Conservation (phyloP, 2,329 filamentous ascomycete species). For the Sclerotinia spermophila region DNA sequence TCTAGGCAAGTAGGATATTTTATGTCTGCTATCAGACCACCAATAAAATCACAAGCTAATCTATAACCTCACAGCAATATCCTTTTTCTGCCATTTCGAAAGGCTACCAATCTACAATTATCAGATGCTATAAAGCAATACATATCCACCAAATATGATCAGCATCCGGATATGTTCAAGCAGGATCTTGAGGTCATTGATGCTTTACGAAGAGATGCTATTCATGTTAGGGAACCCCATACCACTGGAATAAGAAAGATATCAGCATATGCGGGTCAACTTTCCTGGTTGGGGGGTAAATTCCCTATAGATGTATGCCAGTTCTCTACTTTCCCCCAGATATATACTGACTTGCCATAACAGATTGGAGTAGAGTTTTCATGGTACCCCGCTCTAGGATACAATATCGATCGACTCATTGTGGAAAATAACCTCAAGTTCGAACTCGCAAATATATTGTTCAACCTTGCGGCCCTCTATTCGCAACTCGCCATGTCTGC, state of each 20-base stretch:
- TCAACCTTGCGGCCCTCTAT: constrained; percentile 90
- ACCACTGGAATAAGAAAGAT: constrained; percentile 81
- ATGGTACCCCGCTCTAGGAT: constrained; percentile 92
- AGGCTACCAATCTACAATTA: constrained; percentile 73
- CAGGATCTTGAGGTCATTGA: constrained; percentile 87
- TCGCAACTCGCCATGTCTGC: constrained; percentile 83
- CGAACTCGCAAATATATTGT: constrained; percentile 88
- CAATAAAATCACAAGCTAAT: neutral
- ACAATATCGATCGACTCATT: constrained; percentile 73
- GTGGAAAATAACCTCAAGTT: constrained; percentile 66
- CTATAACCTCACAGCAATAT: constrained; percentile 33
- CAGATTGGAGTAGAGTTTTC: constrained; percentile 92
- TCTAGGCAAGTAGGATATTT: constrained; percentile 12
- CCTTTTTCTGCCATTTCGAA: constrained; percentile 67
- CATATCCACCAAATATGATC: constrained; percentile 97
- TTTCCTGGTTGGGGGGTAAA: constrained; percentile 90
- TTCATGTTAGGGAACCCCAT: constrained; percentile 85
- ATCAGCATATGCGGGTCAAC: constrained; percentile 86
- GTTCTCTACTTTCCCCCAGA: neutral
- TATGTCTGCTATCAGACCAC: neutral
- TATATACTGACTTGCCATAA: constrained; percentile 22
- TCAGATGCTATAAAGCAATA: constrained; percentile 85
- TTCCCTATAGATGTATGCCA: constrained; percentile 83
- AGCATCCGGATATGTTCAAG: constrained; percentile 95
- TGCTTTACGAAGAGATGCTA: constrained; percentile 75